Evolutionary conservation across 129 eudicot genomes (phyloP).

Genomic region (Kitagawia praeruptora): DNA sequence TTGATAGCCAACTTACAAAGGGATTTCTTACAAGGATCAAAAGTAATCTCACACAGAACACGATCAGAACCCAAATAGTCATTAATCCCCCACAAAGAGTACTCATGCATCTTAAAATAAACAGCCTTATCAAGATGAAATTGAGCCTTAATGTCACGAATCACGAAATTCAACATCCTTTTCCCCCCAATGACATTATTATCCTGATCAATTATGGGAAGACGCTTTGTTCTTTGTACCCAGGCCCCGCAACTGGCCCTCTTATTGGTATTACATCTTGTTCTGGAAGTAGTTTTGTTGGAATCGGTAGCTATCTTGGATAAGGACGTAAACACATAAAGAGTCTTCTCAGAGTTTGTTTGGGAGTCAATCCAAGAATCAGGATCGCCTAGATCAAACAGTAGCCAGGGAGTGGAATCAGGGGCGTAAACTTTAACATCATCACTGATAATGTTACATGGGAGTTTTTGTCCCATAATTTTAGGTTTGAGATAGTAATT

Average conservation of each 20-base stretch:
- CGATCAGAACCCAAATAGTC: background rate
- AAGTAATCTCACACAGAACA: too few relatives aligned
- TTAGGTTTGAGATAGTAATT: background rate
- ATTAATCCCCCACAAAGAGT: too few relatives aligned
- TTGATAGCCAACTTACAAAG: too few relatives aligned
- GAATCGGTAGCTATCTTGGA: background rate
- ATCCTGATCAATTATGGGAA: background rate
- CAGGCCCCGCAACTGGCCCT: background rate
- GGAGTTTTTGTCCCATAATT: background rate
- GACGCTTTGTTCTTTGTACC: background rate
- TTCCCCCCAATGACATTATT: too few relatives aligned
- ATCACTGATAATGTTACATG: background rate
- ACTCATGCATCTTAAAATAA: too few relatives aligned
- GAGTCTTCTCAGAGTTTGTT: background rate
- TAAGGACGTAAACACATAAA: background rate
- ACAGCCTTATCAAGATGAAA: too few relatives aligned
- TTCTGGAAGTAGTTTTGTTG: background rate
- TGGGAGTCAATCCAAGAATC: background rate
- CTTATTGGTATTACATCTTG: background rate
- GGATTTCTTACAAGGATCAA: too few relatives aligned
- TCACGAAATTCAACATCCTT: too few relatives aligned
- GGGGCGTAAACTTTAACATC: background rate
- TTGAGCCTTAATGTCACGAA: too few relatives aligned
- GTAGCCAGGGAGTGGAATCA: background rate
- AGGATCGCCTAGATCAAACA: background rate